These are phyloP conservation scores for Leccinum subgranulosum DNA, from an alignment of 768 basidiomycete species.

Conservation along the genomic window DNA sequence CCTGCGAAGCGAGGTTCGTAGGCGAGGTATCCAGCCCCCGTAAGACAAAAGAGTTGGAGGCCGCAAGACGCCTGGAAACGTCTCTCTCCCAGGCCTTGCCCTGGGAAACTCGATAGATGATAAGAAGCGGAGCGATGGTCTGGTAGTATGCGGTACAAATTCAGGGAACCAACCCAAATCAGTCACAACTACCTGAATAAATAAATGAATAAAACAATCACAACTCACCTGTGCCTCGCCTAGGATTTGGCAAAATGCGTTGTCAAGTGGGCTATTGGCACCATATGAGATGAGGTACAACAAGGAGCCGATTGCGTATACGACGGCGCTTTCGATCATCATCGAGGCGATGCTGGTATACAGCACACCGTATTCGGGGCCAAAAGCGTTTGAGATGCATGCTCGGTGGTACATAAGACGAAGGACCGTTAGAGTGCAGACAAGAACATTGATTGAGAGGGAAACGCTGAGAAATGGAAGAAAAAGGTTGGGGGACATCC, in stretches of 20 bases:
- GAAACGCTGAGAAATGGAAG: no score
- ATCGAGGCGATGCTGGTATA: constrained; percentile 33
- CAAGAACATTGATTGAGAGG: no score
- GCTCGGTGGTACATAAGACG: no score
- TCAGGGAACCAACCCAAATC: neutral
- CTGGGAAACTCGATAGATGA: constrained; percentile 44
- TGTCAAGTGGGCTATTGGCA: constrained; percentile 19
- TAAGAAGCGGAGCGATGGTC: constrained; percentile 47
- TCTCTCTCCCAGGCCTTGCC: constrained; percentile 20
- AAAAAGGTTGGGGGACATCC: constrained; percentile 33
- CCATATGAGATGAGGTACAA: constrained; percentile 32
- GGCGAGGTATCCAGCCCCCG: constrained; percentile 8
- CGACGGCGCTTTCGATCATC: constrained; percentile 33
- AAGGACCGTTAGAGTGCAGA: no score
- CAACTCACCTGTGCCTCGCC: constrained; percentile 27
- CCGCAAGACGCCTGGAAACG: constrained; percentile 5
- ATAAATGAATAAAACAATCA: no score
- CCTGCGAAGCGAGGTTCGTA: neutral
- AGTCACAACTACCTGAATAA: neutral
- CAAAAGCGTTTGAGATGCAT: no score
- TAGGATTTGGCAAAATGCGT: constrained; percentile 28
- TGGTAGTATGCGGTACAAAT: constrained; percentile 8
- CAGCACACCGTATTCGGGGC: constrained; percentile 6
- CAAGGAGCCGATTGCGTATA: constrained; percentile 32
- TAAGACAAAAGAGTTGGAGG: constrained; percentile 2